Conservation (phyloP, 805 yeast species). For the Kluyveromyces starmeri region DNA sequence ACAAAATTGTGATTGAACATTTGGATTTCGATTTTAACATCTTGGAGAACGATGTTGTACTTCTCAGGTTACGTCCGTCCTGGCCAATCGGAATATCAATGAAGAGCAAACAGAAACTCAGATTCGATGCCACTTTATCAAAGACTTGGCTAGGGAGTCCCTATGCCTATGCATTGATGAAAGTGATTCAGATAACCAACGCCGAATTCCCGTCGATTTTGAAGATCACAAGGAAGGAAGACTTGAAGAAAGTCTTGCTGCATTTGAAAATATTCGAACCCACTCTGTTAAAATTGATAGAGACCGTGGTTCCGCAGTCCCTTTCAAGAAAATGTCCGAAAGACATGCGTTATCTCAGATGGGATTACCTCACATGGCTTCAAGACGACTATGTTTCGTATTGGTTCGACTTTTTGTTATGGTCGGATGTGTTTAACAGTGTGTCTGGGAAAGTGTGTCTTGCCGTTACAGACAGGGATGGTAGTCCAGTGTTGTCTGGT, state of each 20-base stretch:
- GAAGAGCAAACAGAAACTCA: conserved; percentile 17
- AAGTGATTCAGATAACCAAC: conserved; percentile 14
- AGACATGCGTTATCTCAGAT: not conserved
- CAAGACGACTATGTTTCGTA: conserved; percentile 11
- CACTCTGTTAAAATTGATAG: not conserved
- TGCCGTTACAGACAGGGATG: not conserved
- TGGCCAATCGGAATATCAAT: conserved; percentile 25
- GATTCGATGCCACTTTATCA: conserved; percentile 10
- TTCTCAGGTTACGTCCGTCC: conserved; percentile 15
- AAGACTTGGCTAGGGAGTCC: conserved; percentile 22
- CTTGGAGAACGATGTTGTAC: conserved; percentile 13
- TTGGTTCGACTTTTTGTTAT: conserved; percentile 20
- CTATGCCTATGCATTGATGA: conserved; percentile 15
- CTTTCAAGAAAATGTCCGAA: not conserved
- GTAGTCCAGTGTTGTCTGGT: not conserved
- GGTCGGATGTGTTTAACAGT: conserved; percentile 25
- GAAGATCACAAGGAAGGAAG: conserved; percentile 14
- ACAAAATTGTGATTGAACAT: conserved; percentile 8
- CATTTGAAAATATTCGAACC: conserved; percentile 3
- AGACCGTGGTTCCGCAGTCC: conserved; percentile 1
- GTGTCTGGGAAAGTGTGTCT: conserved; percentile 1
- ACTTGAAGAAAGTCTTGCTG: not conserved
- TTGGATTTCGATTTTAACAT: conserved; percentile 16
- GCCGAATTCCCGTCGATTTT: conserved; percentile 20
- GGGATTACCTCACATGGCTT: not conserved